A percentile compares a stretch with the other conserved stretches of the same genome.
phyloP scores from a whole-genome alignment of 164 flowering plant genomes.

The Aristolochia californica region DNA sequence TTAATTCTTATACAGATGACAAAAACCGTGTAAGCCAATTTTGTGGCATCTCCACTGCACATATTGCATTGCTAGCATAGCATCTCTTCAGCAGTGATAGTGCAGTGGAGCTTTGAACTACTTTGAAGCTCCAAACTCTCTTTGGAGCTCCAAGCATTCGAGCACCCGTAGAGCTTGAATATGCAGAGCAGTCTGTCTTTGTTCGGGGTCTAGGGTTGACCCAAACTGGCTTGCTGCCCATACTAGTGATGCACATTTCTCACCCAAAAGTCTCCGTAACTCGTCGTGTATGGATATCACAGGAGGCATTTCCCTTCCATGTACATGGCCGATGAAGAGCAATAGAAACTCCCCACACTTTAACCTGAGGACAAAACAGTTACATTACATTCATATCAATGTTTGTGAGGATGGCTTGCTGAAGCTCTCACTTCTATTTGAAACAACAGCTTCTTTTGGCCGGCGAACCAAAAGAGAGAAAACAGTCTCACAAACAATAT shows the following conservation, averaged over 20 bases:
- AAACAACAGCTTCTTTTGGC: no score
- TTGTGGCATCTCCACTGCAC: no score
- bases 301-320: slow-evolving; percentile 58
- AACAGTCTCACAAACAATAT: no score
- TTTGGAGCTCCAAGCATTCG: slow-evolving; percentile 73
- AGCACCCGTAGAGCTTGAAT: slow-evolving; percentile 89
- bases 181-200: slow-evolving; percentile 67
- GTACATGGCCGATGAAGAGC: slow-evolving; percentile 84
- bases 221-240: slow-evolving; percentile 99
- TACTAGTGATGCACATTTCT: slow-evolving; percentile 85
- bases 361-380: slow-evolving; percentile 33
- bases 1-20: no score
- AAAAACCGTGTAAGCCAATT: no score
- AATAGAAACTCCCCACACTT: slow-evolving; percentile 90
- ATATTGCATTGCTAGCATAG: no score
- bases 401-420: no score
- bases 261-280: slow-evolving; percentile 68
- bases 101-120: no score
- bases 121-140: neutral
- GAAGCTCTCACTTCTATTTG: no score
- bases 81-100: no score
- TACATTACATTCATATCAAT: neutral
- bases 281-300: slow-evolving; percentile 71
- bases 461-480: no score
- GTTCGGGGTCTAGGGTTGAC: slow-evolving; percentile 81